Percentiles rank a stretch among this genome's conserved stretches.
Evolutionary conservation across 139 green algal species (phyloP).

Genomic region (Zygnema cylindricum): DNA sequence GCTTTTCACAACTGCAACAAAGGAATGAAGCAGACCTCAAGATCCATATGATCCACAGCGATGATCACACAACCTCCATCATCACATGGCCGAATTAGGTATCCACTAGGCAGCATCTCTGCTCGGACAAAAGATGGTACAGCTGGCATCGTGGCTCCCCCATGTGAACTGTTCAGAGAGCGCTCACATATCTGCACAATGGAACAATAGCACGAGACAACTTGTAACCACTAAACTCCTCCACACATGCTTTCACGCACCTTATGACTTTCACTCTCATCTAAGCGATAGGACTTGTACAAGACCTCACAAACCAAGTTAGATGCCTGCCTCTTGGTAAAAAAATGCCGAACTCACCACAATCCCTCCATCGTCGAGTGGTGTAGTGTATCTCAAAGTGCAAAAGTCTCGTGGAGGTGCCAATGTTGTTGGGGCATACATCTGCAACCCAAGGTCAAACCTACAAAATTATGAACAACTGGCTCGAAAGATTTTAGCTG

Average conservation of each 20-base stretch:
- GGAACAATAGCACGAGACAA: no score
- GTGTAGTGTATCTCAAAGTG: slow-evolving; percentile 47
- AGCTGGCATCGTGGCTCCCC: slow-evolving; percentile 46
- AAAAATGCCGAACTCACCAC: slow-evolving; percentile 8
- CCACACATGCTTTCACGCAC: no score
- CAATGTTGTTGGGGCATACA: slow-evolving; percentile 51
- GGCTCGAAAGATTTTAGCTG: no score
- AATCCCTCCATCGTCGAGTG: slow-evolving; percentile 10
- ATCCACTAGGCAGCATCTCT: slow-evolving; percentile 52
- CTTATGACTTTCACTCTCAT: no score
- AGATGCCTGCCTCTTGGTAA: no score
- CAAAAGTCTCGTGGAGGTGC: slow-evolving; percentile 51
- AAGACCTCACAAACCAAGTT: no score
- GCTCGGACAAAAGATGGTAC: slow-evolving; percentile 55
- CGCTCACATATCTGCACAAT: slow-evolving; percentile 56
- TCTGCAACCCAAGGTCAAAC: background rate
- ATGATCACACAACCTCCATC: slow-evolving; percentile 41
- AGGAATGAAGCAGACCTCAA: slow-evolving; percentile 45
- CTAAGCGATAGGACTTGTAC: no score
- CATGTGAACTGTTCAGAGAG: slow-evolving; percentile 37
- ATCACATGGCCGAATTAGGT: slow-evolving; percentile 37
- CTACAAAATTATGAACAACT: background rate
- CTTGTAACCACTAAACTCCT: no score
- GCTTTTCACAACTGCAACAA: no score
- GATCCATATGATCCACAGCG: slow-evolving; percentile 48